A percentile compares a stretch with the other conserved stretches of the same genome.
Evolutionary conservation across 768 basidiomycete species (phyloP).

Genomic region (Royoungia palumana): DNA sequence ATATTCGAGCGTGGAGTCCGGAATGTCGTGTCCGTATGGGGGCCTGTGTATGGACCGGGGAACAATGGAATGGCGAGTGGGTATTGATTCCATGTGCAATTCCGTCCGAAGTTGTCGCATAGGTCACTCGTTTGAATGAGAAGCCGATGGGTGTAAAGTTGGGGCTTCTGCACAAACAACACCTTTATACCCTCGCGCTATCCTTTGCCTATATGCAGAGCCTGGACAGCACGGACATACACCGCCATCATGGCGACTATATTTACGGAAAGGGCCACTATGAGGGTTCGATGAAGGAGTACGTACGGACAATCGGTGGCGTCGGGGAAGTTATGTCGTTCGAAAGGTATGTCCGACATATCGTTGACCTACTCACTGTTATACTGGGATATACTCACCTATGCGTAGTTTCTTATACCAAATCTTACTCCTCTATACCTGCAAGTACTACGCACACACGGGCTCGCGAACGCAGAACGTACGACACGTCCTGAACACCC

Average conservation of each 20-base stretch:
- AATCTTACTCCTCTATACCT: slow-evolving; percentile 96
- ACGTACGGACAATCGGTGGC: slow-evolving; percentile 83
- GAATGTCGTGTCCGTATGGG: too few relatives aligned
- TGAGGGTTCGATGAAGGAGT: slow-evolving; percentile 92
- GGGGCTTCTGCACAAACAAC: slow-evolving; percentile 77
- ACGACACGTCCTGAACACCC: slow-evolving; percentile 96
- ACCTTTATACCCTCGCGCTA: slow-evolving; percentile 76
- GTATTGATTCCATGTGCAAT: too few relatives aligned
- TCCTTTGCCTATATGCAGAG: slow-evolving; percentile 78
- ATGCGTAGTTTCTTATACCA: slow-evolving; percentile 85
- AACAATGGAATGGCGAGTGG: too few relatives aligned
- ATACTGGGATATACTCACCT: slow-evolving; percentile 4
- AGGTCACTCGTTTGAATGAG: slow-evolving; percentile 62
- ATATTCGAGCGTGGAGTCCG: too few relatives aligned
- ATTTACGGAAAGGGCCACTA: slow-evolving; percentile 83
- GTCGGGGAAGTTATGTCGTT: slow-evolving; percentile 93
- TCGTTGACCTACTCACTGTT: not conserved
- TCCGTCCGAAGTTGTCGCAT: too few relatives aligned
- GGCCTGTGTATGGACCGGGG: too few relatives aligned
- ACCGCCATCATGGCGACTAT: slow-evolving; percentile 87
- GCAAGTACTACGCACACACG: slow-evolving; percentile 87
- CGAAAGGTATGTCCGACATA: slow-evolving; percentile 67
- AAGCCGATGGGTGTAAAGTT: slow-evolving; percentile 80
- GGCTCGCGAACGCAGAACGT: slow-evolving; percentile 92
- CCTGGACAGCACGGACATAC: slow-evolving; percentile 85